Conservation (phyloP, 352 stramenopile genomes). For the Pythium utonaiense region DNA sequence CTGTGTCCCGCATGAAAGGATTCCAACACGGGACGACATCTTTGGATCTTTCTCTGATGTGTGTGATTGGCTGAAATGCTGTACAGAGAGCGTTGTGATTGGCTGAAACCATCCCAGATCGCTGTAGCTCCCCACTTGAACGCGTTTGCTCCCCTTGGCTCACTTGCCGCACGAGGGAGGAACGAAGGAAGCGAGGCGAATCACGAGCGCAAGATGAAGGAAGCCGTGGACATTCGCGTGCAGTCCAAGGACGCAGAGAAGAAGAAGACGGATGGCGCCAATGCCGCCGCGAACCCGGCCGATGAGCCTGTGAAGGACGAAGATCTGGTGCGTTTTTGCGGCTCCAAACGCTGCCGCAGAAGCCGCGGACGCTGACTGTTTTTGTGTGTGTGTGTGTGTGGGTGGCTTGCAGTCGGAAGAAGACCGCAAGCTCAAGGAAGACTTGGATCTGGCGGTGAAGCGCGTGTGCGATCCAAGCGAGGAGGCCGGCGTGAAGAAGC, state of each 20-base stretch:
- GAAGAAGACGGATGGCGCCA: constrained; percentile 26
- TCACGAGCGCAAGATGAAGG: constrained; percentile 52
- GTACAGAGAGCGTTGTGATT: too few relatives aligned
- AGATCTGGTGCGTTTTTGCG: constrained; percentile 52
- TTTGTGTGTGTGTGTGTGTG: too few relatives aligned
- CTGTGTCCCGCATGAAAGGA: background rate
- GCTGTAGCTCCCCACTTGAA: constrained; percentile 2
- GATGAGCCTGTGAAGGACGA: constrained; percentile 42
- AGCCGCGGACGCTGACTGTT: background rate
- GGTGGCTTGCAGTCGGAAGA: constrained; percentile 83
- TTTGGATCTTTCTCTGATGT: constrained; percentile 4
- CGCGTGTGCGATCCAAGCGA: constrained; percentile 67
- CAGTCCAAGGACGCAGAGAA: constrained; percentile 56
- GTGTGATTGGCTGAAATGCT: constrained; percentile 28
- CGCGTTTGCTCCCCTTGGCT: constrained; percentile 18
- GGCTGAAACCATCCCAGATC: constrained; percentile 10
- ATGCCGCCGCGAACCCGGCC: constrained; percentile 26
- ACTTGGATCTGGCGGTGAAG: constrained; percentile 87
- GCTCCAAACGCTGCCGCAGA: background rate
- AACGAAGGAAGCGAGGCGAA: constrained; percentile 20
- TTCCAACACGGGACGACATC: constrained; percentile 13
- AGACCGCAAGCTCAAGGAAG: constrained; percentile 91
- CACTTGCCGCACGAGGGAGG: constrained; percentile 10
- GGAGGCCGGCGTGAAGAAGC: constrained; percentile 63
- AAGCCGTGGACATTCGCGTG: constrained; percentile 56